phyloP scores from a whole-genome alignment of 371 early-diverging fungal species.

The Apophysomyces sp. region DNA sequence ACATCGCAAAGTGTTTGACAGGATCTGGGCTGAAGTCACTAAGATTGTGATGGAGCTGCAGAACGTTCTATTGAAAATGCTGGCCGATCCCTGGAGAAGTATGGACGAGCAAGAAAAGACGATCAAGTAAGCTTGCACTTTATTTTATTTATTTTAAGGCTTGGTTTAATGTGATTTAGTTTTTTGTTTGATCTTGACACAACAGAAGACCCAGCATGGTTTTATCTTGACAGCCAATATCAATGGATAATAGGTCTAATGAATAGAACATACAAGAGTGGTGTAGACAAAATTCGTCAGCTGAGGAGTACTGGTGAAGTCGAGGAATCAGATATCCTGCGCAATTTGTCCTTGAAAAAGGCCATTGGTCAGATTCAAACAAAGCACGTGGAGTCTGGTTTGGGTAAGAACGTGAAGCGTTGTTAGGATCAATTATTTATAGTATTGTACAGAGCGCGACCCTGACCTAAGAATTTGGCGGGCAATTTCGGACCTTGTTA shows the following conservation, averaged over 20 bases:
- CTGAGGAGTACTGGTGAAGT: conserved; percentile 16
- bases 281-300: conserved; percentile 43
- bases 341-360: conserved; percentile 34
- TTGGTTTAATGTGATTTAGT: conserved; percentile 27
- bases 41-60: conserved; percentile 75
- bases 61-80: conserved; percentile 68
- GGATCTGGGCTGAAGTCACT: conserved; percentile 92
- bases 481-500: conserved; percentile 65
- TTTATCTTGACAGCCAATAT: conserved; percentile 87
- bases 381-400: conserved; percentile 29
- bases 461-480: conserved; percentile 71
- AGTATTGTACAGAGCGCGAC: conserved; percentile 12
- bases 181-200: conserved; percentile 82
- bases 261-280: conserved; percentile 60
- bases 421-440: not conserved
- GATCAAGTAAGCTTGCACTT: conserved; percentile 62
- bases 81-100: conserved; percentile 77
- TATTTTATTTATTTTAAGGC: conserved; percentile 12
- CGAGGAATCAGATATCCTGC: conserved; percentile 33
- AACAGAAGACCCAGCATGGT: conserved; percentile 87
- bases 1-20: conserved; percentile 87
- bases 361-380: conserved; percentile 32
- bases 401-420: conserved; percentile 8
- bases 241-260: conserved; percentile 83
- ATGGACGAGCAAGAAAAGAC: conserved; percentile 91